These are phyloP conservation scores for Kodamaea plutei DNA, from an alignment of 1,139 yeast genomes.

Conservation along the genomic window DNA sequence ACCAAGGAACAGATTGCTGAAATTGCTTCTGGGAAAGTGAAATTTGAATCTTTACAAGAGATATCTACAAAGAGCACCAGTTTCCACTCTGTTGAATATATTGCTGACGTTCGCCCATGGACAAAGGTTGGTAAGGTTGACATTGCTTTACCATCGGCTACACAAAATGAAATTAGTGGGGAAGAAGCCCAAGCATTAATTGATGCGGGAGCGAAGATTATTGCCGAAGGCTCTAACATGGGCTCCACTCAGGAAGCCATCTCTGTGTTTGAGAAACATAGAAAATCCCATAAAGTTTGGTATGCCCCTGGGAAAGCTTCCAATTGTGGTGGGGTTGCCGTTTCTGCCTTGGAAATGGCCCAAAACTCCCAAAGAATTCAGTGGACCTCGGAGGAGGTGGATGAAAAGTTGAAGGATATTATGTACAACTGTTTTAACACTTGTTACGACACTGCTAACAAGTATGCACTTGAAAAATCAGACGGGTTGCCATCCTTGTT, in stretches of 20 bases:
- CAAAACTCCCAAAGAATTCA: slow-evolving; percentile 92
- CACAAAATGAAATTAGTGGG: slow-evolving; percentile 96
- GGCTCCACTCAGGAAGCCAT: slow-evolving; percentile 98
- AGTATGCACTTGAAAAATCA: slow-evolving; percentile 71
- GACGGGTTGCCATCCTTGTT: slow-evolving; percentile 78
- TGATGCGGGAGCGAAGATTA: slow-evolving; percentile 85
- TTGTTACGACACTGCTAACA: slow-evolving; percentile 83
- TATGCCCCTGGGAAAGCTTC: slow-evolving; percentile 99
- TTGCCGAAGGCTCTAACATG: slow-evolving; percentile 99
- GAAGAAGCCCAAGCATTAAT: slow-evolving; percentile 94
- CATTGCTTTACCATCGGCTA: slow-evolving; percentile 96
- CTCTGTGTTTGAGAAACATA: slow-evolving; percentile 85
- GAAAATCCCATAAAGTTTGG: slow-evolving; percentile 74
- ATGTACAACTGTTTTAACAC: slow-evolving; percentile 92
- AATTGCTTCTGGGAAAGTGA: slow-evolving; percentile 77
- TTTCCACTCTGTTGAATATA: slow-evolving; percentile 66
- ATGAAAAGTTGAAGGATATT: slow-evolving; percentile 43
- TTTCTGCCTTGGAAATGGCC: slow-evolving; percentile 98
- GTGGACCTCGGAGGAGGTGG: slow-evolving; percentile 18
- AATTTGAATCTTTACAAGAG: slow-evolving; percentile 72
- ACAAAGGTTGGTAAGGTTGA: slow-evolving; percentile 85
- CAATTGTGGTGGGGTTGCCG: slow-evolving; percentile 99
- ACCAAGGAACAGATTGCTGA: slow-evolving; percentile 73
- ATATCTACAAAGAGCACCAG: slow-evolving; percentile 54
- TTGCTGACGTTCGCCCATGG: slow-evolving; percentile 97